Conservation (phyloP, 352 stramenopile genomes). For the Pseudoperonospora humuli region DNA sequence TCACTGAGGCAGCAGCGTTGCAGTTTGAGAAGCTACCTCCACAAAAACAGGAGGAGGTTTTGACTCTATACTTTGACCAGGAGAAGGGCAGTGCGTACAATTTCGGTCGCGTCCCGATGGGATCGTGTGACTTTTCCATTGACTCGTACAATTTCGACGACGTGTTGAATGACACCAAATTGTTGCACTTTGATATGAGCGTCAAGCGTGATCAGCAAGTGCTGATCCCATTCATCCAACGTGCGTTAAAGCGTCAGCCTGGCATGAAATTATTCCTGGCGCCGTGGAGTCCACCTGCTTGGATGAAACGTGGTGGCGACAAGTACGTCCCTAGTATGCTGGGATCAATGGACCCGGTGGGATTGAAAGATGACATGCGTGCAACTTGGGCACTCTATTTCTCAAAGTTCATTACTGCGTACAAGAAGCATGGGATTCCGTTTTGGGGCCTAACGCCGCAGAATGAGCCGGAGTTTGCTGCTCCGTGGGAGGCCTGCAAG, state of each 20-base stretch:
- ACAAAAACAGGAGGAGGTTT: slow-evolving; percentile 71
- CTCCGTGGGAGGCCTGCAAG: too few species aligned
- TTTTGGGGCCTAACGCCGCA: too few species aligned
- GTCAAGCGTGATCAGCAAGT: slow-evolving; percentile 52
- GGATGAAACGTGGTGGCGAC: slow-evolving; percentile 80
- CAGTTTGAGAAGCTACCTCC: slow-evolving; percentile 78
- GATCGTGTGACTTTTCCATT: slow-evolving; percentile 80
- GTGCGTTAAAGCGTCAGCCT: slow-evolving; percentile 31
- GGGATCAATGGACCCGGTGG: not conserved
- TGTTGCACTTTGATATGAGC: slow-evolving; percentile 74
- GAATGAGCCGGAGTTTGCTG: too few species aligned
- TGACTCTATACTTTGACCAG: slow-evolving; percentile 84
- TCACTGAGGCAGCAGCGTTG: slow-evolving; percentile 85
- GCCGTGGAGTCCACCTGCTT: slow-evolving; percentile 75
- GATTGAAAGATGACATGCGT: too few species aligned
- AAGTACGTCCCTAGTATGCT: slow-evolving; percentile 19
- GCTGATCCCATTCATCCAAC: slow-evolving; percentile 69
- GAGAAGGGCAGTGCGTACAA: slow-evolving; percentile 75
- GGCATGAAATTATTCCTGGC: slow-evolving; percentile 70
- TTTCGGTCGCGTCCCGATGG: slow-evolving; percentile 79
- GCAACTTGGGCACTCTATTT: too few species aligned
- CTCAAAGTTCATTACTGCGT: too few species aligned
- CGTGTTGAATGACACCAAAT: slow-evolving; percentile 66
- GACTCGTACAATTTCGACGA: slow-evolving; percentile 83
- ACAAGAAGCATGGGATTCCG: too few species aligned